Evolutionary conservation across 176 grass and related monocot species (phyloP), one percentile per base, ranked within the genome.

Genomic region (Musa acuminata): DNA sequence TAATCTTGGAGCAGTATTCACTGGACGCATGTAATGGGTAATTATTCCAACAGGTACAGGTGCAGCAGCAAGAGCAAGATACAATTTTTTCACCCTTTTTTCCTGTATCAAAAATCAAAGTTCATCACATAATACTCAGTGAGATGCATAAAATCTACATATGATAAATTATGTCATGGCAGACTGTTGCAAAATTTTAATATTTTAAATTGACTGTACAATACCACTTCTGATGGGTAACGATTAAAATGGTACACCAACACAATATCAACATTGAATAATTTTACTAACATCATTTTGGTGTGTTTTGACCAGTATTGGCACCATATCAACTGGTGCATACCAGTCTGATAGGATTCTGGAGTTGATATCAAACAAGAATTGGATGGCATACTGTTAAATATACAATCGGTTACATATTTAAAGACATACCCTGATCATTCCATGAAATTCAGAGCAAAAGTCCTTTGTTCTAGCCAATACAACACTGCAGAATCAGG

Each of bases 11-110:
- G 95, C 95, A 70, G 84, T 51, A 72, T 87, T 88, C 67, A 87
- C 76, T n/a, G 95, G 95, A 75, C 90, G 88, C 95, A 99, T 99
- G 78, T 93, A 98, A 73, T 99, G 95, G 13, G 84, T 89, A 62
- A 94, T 82, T 80, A 87, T 78, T 87, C 90, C 90, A 83, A 81
- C 58, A 75, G 86, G 24, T 21, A 94, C 90, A 55, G 84, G 90
- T 76, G 81, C 82, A 55, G 84, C 74, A 69, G 84, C 82, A 85
- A 99, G 90, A 10, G 82, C 90, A 0, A 83, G 84, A 84, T 98
- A 94, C 77, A 84, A 16, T 69, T 94, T 94, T 13, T 82, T 87
- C 23, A 99, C 88, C 68, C 81, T 75, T 82, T 89, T 93, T 87
- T 91, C 95, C 95, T 99, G 84, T 68, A 50, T 67, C 80, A 26